phyloP scores from a whole-genome alignment of 202 grass and related monocot genomes.

The Dendrocalamus latiflorus region DNA sequence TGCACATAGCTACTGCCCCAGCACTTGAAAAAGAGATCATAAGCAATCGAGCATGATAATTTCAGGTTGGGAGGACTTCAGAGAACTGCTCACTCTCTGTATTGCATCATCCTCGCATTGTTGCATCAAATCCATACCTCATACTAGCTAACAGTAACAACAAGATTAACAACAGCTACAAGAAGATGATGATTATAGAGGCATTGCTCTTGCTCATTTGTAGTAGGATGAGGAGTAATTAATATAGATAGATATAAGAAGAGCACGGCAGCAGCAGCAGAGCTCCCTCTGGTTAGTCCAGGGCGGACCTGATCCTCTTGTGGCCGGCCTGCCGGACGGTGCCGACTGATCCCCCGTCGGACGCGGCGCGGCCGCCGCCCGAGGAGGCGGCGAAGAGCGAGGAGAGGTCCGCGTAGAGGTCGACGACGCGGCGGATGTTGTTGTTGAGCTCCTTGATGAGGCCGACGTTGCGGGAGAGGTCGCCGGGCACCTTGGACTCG shows the following conservation, averaged over 20 bases:
- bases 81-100: constrained; percentile 21
- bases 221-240: background rate
- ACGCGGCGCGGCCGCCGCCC: constrained; percentile 30
- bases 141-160: constrained; percentile 1
- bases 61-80: background rate
- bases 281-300: constrained; percentile 25
- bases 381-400: constrained; percentile 48
- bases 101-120: constrained; percentile 17
- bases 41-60: background rate
- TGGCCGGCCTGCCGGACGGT: constrained; percentile 37
- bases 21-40: background rate
- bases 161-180: constrained; percentile 19
- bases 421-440: too few species aligned
- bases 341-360: constrained; percentile 64
- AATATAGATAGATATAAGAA: constrained; percentile 27
- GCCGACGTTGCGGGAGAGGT: constrained; percentile 71
- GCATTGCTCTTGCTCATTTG: constrained; percentile 16
- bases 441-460: constrained; percentile 81
- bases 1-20: background rate
- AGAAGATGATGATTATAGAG: constrained; percentile 15
- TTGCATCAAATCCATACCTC: constrained; percentile 16
- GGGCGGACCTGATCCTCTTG: constrained; percentile 58
- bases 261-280: background rate
- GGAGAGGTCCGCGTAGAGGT: constrained; percentile 77
- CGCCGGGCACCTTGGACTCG: constrained; percentile 68